Evolutionary conservation across 1,139 yeast species (phyloP), one percentile per base, ranked within the genome.

Genomic region (Lodderomyces metapsilosis): DNA sequence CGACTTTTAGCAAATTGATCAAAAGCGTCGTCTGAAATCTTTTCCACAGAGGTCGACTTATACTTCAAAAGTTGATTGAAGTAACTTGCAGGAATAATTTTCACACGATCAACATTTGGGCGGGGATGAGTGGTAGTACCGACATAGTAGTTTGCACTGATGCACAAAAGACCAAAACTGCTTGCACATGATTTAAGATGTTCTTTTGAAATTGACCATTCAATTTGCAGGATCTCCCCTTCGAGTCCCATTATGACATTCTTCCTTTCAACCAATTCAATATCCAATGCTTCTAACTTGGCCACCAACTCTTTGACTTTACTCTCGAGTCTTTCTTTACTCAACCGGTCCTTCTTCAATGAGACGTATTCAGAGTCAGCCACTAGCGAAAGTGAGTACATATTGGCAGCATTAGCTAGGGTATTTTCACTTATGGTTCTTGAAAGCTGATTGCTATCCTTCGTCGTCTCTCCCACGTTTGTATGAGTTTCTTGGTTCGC

Each of bases 61-160:
- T 66, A 65, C 42, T 67, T 69, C 15, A 78, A 59, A 47, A 83
- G 61, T 55, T 79, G 80, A 49, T 75, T 75, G 58, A 82, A 84
- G 55, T 83, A 84, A 3, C 80, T 71, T 7, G 75, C 66, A 11
- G 91, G 89, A 30, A 84, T 56, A 6, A 82, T 80, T 42, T 81
- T 82, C 28, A 82, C 82, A 49, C 78, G 77, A 10, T 66, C 62
- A n/a, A 71, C 60, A 46, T 81, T 86, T 2, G 85, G 80, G 7
- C 60, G 61, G 52, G 76, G 71, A 9, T 78, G 74, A 24, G 75
- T 72, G 2, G 82, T 79, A 0, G 87, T 82, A 2, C 86, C 79
- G 46, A 84, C 63, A 51, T 76, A 82, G 3, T 82, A 67, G 13
- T 70, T 56, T 37, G 66, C 68, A 3, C 89, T 86, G 36, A 83